phyloP scores from a whole-genome alignment of 2,329 filamentous ascomycete species.

The Blastomyces silverae region DNA sequence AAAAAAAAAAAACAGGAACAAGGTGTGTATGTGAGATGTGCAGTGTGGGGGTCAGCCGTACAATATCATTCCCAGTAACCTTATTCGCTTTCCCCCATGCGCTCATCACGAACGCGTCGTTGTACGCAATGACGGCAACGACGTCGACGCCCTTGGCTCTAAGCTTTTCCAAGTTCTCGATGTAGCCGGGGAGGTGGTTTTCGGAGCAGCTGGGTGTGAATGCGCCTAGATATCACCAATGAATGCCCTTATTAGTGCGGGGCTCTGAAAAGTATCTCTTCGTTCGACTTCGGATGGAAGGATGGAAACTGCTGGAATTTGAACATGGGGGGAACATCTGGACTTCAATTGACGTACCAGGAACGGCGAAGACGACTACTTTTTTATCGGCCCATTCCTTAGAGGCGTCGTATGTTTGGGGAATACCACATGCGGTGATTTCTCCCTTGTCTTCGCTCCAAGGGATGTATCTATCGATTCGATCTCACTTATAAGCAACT shows the following conservation, averaged over 20 bases:
- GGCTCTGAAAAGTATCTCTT: neutral
- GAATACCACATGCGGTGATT: constrained; percentile 70
- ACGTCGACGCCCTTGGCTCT: constrained; percentile 75
- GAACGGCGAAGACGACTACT: constrained; percentile 62
- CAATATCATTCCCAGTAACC: constrained; percentile 63
- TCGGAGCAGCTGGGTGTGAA: constrained; percentile 85
- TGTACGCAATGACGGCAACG: constrained; percentile 73
- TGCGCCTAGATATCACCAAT: no score
- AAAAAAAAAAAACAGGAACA: neutral
- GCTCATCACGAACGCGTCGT: constrained; percentile 81
- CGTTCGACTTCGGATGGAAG: neutral
- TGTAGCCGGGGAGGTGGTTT: constrained; percentile 73
- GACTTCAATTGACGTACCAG: constrained; percentile 43
- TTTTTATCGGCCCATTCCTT: constrained; percentile 67
- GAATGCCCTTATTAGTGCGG: constrained; percentile 2
- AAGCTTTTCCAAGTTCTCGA: constrained; percentile 62
- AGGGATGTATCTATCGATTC: constrained; percentile 59
- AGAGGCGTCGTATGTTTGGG: constrained; percentile 70
- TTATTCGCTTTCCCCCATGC: constrained; percentile 86
- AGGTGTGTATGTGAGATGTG: neutral
- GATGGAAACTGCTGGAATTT: neutral
- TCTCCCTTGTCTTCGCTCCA: constrained; percentile 61
- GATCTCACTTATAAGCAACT: constrained; percentile 18
- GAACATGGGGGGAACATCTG: neutral
- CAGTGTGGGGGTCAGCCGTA: constrained; percentile 32